Base-by-base conservation (phyloP, 768 basidiomycete species). In the Hemileccinum impolitum region DNA sequence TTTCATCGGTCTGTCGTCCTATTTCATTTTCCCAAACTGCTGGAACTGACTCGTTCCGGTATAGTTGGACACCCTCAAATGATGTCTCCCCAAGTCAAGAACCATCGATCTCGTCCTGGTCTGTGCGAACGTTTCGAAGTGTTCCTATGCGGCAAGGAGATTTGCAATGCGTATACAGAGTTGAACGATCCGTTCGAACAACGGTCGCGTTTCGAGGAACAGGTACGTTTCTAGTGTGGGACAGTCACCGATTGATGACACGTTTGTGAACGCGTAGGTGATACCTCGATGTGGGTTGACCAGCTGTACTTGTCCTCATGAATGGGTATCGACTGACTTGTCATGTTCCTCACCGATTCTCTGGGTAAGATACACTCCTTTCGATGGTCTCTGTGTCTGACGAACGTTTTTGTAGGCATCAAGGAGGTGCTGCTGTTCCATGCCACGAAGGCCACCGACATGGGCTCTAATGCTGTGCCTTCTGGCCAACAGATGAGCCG, bases 281-380 rank as follows among this genome's bases (percentile, higher is more conserved):
- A 14, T 12, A 30, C 12, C 14, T 43, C 18, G 18, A 25, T 35
- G 19, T 48, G 48, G n/a, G 21, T 47, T 35, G 15, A 28, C 45
- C 54, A n/a, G 54, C 36, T 28, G 32, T 4, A 6, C 15, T 21
- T 26, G 14, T 52, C 4, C 42, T 36, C 61, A 19, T 21, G 94
- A 54, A 77, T 97, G 47, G 94, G 95, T 47, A 89, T 97, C 57
- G 94, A 97, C 65, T 84, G 94, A 52, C 76, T 98, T 34, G 92
- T 97, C 71, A 98, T 98, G 95, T 97, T 98, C 85, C 76, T 98
- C 42, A 95, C 94, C 4, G 85, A 99, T 70, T 94, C 91, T n/a
- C 85, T 83, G 8, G 95, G 90, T 93, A 57, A 58, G 85, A 17
- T 44, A 61, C 14, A 15, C 19, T 41, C 25, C 18, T 34, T 13